Evolutionary conservation across 306 rosid genomes (phyloP).

Genomic region (Trifolium dubium): DNA sequence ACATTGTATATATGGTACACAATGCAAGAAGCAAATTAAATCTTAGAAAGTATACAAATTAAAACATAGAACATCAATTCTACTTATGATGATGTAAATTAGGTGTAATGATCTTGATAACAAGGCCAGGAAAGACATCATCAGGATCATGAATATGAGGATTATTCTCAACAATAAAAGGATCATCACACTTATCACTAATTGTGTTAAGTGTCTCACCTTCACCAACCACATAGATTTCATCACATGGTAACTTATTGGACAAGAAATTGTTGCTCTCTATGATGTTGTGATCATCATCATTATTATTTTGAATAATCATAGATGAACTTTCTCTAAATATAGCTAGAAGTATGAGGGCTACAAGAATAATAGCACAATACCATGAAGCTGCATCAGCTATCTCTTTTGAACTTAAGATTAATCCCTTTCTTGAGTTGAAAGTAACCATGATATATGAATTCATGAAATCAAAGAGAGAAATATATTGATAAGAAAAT

Average conservation of each 20-base stretch:
- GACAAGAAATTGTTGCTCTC: constrained; percentile 18
- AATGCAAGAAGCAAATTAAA: neutral
- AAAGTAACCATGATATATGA: constrained; percentile 30
- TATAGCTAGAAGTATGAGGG: constrained; percentile 39
- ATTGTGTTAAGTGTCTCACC: constrained; percentile 91
- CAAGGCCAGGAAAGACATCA: constrained; percentile 91
- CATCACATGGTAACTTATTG: constrained; percentile 44
- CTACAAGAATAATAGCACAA: constrained; percentile 46
- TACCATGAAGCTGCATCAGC: constrained; percentile 58
- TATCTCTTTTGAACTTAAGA: constrained; percentile 12
- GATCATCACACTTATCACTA: constrained; percentile 85
- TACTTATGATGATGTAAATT: neutral
- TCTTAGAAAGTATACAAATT: neutral
- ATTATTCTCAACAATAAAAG: constrained; percentile 79
- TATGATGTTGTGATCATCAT: neutral
- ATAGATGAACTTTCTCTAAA: constrained; percentile 23
- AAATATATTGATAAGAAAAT: neutral
- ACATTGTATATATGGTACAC: neutral
- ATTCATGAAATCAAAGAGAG: neutral
- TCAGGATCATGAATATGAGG: constrained; percentile 95
- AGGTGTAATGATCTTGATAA: constrained; percentile 76
- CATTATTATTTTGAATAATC: neutral
- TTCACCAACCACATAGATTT: constrained; percentile 74
- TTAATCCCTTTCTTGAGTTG: constrained; percentile 9
- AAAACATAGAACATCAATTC: neutral